Base-by-base conservation (phyloP, 108 stramenopile genomes). In the Poteriospumella lacustris region DNA sequence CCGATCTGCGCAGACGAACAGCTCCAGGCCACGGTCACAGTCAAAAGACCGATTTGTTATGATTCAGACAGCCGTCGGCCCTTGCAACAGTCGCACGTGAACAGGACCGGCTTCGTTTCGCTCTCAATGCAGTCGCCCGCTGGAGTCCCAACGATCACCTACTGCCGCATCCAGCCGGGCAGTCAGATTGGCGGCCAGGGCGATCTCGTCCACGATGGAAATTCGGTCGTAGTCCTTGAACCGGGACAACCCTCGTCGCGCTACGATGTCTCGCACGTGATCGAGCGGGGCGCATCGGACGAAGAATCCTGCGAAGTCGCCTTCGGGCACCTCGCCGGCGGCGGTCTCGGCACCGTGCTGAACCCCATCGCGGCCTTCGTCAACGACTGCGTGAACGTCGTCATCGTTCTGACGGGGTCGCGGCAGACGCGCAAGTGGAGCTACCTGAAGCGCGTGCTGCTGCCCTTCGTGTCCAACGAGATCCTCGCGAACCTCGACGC, bases 291-390 rank as follows among this genome's bases (percentile, higher is more conserved):
- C 36, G 12, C 36, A 44, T 12, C 70, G 31, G 70, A 73, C 42
- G 44, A 73, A 56, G 70, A 73, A 42, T 5, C 24, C 9, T 73
- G 70, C 36, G 70, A 73, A 24, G 5, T 56, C 5, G 36, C 41
- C 5, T 29, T 73, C 5, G 70, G 70, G 5, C 9, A 9, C 33
- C 44, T 5, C 9, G 70, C 70, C 31, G 70, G 70, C 33, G 33
- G n/a, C 33, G 33, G 19, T 44, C 28, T 73, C 26, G 70, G 47
- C 5, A 33, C 33, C 26, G 43, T 34, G 36, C 42, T 73, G 36
- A 73, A 73, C 42, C 70, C 70, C 5, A 73, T 73, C 31, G 5
- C 41, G 26, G 70, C 70, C 9, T 73, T 73, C 36, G 70, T 73
- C 31, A 56, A 73, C 31, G 70, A 73, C 42, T n/a, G 31, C 28